Conservation (phyloP, 2,329 filamentous ascomycete genomes). For the Phoma sp. region DNA sequence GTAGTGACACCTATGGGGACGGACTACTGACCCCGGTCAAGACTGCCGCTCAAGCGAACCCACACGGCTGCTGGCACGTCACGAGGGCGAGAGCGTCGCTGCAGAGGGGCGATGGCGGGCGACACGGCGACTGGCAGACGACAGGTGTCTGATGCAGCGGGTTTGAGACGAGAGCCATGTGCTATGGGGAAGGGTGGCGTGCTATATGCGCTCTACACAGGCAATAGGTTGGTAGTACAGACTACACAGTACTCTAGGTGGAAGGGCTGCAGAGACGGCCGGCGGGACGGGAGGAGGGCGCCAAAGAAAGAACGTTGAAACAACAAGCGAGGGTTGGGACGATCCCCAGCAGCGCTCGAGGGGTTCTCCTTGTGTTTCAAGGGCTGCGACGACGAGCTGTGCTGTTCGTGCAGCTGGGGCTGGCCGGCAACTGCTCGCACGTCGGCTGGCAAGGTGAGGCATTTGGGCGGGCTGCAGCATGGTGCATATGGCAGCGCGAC, state of each 20-base stretch:
- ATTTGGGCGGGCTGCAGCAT: constrained; percentile 25
- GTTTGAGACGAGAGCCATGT: background rate
- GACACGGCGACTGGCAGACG: background rate
- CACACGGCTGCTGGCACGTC: constrained; percentile 32
- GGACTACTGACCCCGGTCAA: background rate
- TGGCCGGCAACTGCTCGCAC: background rate
- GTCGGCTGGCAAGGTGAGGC: constrained; percentile 16
- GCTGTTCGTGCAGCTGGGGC: background rate
- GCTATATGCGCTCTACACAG: background rate
- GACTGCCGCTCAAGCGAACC: constrained; percentile 7
- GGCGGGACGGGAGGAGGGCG: constrained; percentile 18
- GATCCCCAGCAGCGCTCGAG: background rate
- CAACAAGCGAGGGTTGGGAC: background rate
- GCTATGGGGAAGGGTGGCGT: background rate
- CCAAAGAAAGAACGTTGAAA: background rate
- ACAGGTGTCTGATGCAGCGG: background rate
- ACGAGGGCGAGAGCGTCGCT: background rate
- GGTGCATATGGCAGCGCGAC: constrained; percentile 7
- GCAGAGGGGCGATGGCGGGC: background rate
- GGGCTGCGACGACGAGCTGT: background rate
- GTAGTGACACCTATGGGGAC: background rate
- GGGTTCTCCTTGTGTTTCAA: background rate
- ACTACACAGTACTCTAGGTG: background rate
- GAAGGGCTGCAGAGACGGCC: background rate
- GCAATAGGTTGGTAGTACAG: background rate